phyloP scores from a whole-genome alignment of 768 basidiomycete species.

The Neoboletus subvelutipes region DNA sequence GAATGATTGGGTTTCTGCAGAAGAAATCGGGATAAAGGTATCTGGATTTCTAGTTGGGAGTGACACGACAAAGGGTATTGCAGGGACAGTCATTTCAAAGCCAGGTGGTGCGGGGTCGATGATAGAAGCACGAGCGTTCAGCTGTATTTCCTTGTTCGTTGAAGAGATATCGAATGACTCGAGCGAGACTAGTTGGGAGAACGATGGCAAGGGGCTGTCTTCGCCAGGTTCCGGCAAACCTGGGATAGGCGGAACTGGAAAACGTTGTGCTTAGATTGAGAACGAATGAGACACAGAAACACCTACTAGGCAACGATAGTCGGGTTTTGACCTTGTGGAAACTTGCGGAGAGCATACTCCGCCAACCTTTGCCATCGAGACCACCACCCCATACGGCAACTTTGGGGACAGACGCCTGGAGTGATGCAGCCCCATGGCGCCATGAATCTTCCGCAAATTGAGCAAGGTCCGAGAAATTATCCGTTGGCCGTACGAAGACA shows the following conservation, averaged over 20 bases:
- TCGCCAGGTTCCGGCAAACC: constrained; percentile 62
- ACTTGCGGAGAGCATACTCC: constrained; percentile 35
- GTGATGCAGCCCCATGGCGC: constrained; percentile 48
- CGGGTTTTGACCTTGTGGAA: constrained; percentile 46
- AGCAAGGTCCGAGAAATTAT: constrained; percentile 46
- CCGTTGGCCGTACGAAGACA: constrained; percentile 52
- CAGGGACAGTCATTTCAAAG: constrained; percentile 51
- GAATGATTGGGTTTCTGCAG: constrained; percentile 56
- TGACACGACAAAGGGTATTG: constrained; percentile 62
- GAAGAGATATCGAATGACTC: constrained; percentile 52
- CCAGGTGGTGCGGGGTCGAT: constrained; percentile 55
- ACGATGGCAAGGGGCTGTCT: constrained; percentile 49
- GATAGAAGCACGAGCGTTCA: constrained; percentile 55
- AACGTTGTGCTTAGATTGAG: constrained; percentile 5
- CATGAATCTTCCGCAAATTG: constrained; percentile 60
- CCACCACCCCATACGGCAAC: constrained; percentile 54
- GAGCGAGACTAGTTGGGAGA: constrained; percentile 61
- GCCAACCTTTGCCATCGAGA: constrained; percentile 46
- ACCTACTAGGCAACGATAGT: constrained; percentile 56
- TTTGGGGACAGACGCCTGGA: constrained; percentile 43
- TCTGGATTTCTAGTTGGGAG: constrained; percentile 36
- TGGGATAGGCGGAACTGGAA: constrained; percentile 60
- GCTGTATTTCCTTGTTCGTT: constrained; percentile 34
- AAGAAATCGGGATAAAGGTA: constrained; percentile 47
- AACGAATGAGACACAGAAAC: neutral